These are phyloP conservation scores for Saxispiralis lemnorum DNA, from an alignment of 495 filamentous ascomycete species.

Conservation along the genomic window DNA sequence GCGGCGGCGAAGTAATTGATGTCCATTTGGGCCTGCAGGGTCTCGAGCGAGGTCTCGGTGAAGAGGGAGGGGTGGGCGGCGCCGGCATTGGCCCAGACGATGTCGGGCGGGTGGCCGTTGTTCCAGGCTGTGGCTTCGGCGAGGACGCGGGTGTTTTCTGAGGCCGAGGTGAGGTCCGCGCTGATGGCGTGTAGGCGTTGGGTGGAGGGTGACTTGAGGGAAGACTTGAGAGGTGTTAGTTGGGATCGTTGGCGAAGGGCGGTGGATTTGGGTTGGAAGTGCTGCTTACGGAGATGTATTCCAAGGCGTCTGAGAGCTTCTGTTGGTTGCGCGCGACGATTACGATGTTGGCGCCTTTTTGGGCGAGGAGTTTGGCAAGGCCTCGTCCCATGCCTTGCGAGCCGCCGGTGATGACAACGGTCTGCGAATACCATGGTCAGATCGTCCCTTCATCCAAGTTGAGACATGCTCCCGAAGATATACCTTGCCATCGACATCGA, in stretches of 20 bases:
- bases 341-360: conserved; percentile 72
- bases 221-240: conserved; percentile 27
- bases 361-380: conserved; percentile 52
- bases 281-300: conserved; percentile 40
- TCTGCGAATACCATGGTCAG: conserved; percentile 30
- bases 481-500: conserved; percentile 68
- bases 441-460: too few species aligned
- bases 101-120: conserved; percentile 49
- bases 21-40: conserved; percentile 64
- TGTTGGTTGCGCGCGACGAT: conserved; percentile 59
- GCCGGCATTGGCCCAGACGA: conserved; percentile 87
- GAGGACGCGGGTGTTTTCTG: conserved; percentile 50
- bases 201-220: conserved; percentile 37
- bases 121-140: conserved; percentile 73
- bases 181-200: conserved; percentile 74
- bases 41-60: conserved; percentile 46
- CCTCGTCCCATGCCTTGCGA: conserved; percentile 82
- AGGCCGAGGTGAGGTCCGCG: conserved; percentile 57
- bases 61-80: conserved; percentile 60
- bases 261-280: not conserved
- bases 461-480: too few species aligned
- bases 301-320: conserved; percentile 58
- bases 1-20: conserved; percentile 82
- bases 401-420: conserved; percentile 72
- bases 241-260: not conserved